Base-by-base conservation (phyloP, 345 rosid species). In the Bruguiera parviflora region DNA sequence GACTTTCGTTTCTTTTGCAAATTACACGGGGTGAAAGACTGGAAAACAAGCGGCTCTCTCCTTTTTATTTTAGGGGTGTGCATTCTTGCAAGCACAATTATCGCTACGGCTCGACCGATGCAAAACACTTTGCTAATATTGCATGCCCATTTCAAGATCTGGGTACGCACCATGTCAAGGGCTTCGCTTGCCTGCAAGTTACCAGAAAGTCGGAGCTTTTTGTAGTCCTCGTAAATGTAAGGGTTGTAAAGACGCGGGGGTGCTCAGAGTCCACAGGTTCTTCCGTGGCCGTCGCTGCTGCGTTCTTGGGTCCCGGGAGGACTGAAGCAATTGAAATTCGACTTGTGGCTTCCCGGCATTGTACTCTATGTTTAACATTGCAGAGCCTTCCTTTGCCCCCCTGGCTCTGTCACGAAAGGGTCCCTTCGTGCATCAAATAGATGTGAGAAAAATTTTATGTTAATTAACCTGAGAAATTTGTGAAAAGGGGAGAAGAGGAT, bases 341-440 rank as follows among this genome's bases (percentile, higher is more conserved):
- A 53, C 72, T 39, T 1, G 67, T 61, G 39, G 92, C 86, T 75
- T 89, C 84, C 67, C 83, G 84, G 86, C 97, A 89, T 53, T 80
- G 89, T 55, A 94, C 92, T 75, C 87, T 70, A 71, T 91, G 97
- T 75, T 67, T 80, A 82, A 91, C 90, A 32, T 72, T 89, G 71
- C 79, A 63, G 7, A 89, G 69, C 73, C 84, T 91, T 58, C 98
- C 91, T 5, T 87, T 88, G 83, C 94, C 88, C 96, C 96, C 96
- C 89, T 60, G 63, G 74, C 92, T 87, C 61, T 28, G 31, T 15
- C 22, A 27, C 28, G 28, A 27, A 27, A 27, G 28, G 28, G 28
- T 27, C 28, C 28, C 28, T 27, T 2, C 28, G 2, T 27, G 28
- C 28, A 1, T 27, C 28, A 1, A 27, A 1, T 27, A 27, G 28